A percentile compares a stretch with the other conserved stretches of the same genome.
Conservation (phyloP, 371 early-diverging fungal species). For the Mortierella sp. region DNA sequence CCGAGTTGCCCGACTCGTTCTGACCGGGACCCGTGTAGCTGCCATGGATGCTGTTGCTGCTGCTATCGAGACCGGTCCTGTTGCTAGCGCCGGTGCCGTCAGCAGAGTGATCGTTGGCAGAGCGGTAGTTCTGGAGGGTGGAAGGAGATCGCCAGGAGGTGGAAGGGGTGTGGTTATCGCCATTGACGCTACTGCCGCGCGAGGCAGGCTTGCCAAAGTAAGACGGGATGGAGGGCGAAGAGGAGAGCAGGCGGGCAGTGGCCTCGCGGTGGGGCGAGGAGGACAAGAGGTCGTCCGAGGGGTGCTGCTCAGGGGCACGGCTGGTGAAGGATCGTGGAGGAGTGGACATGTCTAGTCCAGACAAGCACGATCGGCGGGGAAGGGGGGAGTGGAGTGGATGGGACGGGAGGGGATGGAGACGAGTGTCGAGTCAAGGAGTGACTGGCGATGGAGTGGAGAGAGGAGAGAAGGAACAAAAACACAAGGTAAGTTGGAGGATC, state of each 20-base stretch:
- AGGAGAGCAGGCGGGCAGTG: conserved; percentile 38
- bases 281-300: conserved; percentile 35
- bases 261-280: conserved; percentile 50
- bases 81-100: conserved; percentile 7
- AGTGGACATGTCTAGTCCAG: conserved; percentile 15
- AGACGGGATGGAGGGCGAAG: conserved; percentile 36
- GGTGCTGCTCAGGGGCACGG: conserved; percentile 14
- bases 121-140: conserved; percentile 49
- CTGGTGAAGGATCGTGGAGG: conserved; percentile 16
- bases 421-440: background rate
- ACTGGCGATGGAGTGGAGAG: background rate
- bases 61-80: conserved; percentile 29
- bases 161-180: conserved; percentile 30
- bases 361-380: background rate
- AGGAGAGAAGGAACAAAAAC: background rate
- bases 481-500: no score
- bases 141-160: conserved; percentile 53
- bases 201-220: conserved; percentile 35
- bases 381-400: background rate
- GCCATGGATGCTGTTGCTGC: conserved; percentile 37
- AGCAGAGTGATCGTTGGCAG: conserved; percentile 11
- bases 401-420: background rate
- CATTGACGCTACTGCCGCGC: conserved; percentile 25
- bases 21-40: conserved; percentile 14
- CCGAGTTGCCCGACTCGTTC: conserved; percentile 23